Evolutionary conservation across 805 yeast species (phyloP).

Genomic region (Debaryomyces prosopidis): DNA sequence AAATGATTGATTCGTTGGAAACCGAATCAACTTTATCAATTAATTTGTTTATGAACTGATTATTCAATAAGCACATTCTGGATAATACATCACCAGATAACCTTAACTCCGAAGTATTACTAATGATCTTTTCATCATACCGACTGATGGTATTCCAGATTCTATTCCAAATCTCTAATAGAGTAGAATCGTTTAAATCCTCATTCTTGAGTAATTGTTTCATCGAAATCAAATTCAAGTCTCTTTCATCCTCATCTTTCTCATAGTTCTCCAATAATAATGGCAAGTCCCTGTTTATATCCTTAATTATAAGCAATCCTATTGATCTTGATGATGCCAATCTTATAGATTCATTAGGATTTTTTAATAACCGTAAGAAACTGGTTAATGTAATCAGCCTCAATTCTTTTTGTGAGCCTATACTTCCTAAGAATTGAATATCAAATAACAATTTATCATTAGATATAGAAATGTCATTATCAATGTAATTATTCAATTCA

Average conservation of each 20-base stretch:
- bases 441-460: slow-evolving; percentile 26
- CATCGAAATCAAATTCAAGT: slow-evolving; percentile 18
- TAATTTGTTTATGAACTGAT: slow-evolving; percentile 16
- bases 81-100: slow-evolving; percentile 37
- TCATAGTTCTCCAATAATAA: slow-evolving; percentile 28
- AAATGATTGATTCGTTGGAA: slow-evolving; percentile 17
- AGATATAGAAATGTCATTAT: slow-evolving; percentile 32
- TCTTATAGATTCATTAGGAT: slow-evolving; percentile 35
- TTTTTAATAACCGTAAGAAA: slow-evolving; percentile 31
- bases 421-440: slow-evolving; percentile 49
- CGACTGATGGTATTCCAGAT: slow-evolving; percentile 17
- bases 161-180: slow-evolving; percentile 24
- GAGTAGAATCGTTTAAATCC: slow-evolving; percentile 8
- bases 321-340: slow-evolving; percentile 53
- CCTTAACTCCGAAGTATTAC: slow-evolving; percentile 22
- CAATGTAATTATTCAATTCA: slow-evolving; percentile 30
- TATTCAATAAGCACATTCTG: slow-evolving; percentile 18
- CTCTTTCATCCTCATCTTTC: slow-evolving; percentile 8
- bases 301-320: slow-evolving; percentile 48
- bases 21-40: slow-evolving; percentile 11
- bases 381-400: slow-evolving; percentile 33
- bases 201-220: slow-evolving; percentile 19
- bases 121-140: slow-evolving; percentile 1
- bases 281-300: slow-evolving; percentile 39
- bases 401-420: slow-evolving; percentile 34